Evolutionary conservation across 345 rosid genomes (phyloP), one percentile per base, ranked within the genome.

Genomic region (Dovyalis caffra): DNA sequence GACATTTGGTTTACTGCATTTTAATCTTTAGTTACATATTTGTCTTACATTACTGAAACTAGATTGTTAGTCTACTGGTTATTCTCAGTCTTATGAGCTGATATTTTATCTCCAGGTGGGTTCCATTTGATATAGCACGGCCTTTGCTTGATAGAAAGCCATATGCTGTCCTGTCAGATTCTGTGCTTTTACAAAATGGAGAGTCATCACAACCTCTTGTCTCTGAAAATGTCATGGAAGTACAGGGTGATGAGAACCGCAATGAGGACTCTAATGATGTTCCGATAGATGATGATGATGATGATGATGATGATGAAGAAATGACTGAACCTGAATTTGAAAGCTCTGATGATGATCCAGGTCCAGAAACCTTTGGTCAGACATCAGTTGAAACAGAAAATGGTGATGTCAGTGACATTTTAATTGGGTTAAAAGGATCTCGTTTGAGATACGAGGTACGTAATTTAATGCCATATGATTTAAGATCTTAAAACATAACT

Each of bases 151-250:
- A 95, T 82, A 83, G 82, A 84, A 87, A 81, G 76, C 85, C 82
- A 68, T 95, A 91, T 74, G 88, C 76, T 31, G 84, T 91, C 80
- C 80, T 95, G 75, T 89, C 99, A 56, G 97, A 93, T 82, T 78
- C 66, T 81, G 43, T 85, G 47, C 77, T 32, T 65, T 70, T 74
- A 68, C 86, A 86, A 76, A 79, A 74, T 72, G 87, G 80, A 66
- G 80, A 66, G 76, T 82, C 84, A 61, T 78, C 76, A 31, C 78
- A 33, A 29, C 83, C 81, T 71, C 43, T 28, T 72, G 77, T 68
- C 78, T 77, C 91, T 9, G 88, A 84, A 75, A 81, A 69, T 81
- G 73, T 38, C 12, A 64, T 15, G 32, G 87, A 83, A 76, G 58
- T 38, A 72, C 77, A 76, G 71, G 83, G 76, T 37, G 86, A 87